Evolutionary conservation across 345 rosid species (phyloP), one percentile per base, ranked within the genome.

Genomic region (Bruguiera parviflora): DNA sequence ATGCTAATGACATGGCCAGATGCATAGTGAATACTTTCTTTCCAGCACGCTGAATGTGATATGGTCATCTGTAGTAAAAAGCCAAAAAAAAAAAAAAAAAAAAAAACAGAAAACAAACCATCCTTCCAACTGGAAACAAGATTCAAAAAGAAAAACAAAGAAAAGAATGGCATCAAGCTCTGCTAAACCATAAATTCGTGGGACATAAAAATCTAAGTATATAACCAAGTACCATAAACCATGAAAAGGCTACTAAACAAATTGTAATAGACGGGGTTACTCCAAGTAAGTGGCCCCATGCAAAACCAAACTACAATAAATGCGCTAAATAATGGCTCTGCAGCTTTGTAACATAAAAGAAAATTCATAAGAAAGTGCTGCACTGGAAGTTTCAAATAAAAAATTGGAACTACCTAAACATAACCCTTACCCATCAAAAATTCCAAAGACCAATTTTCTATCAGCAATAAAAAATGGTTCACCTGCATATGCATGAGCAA

Each of bases 401-500:
- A 55, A 55, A 25, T 29, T n/a, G 10, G 8, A 29, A 27, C 21
- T 28, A 16, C 8, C 21, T 2, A 32, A 33, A n/a, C 25, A 62
- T 33, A 66, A 62, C 61, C 69, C 79, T 80, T 79, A 91, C 98
- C 99, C 96, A 94, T 89, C 88, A 80, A 73, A 92, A 79, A 78
- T 94, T 94, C 97, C 99, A 94, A 79, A 87, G 92, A 77, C 97
- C 92, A 63, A 84, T 67, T 83, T 71, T 73, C 92, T 83, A 78
- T 89, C 97, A 24, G 88, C 85, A 64, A 87, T 75, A 68, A 91
- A 89, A 77, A 82, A 91, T 25, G 92, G 87, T 75, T 94, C 93
- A 53, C 97, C 98, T 89, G 93, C 83, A 89, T 24, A 62, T 56
- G 21, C 32, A 20, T 62, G 53, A 72, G 20, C 31, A 31, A 69